Percentiles rank a stretch among this genome's conserved stretches.
phyloP scores from a whole-genome alignment of 2,329 filamentous ascomycete species.

The Zarea fungicola region DNA sequence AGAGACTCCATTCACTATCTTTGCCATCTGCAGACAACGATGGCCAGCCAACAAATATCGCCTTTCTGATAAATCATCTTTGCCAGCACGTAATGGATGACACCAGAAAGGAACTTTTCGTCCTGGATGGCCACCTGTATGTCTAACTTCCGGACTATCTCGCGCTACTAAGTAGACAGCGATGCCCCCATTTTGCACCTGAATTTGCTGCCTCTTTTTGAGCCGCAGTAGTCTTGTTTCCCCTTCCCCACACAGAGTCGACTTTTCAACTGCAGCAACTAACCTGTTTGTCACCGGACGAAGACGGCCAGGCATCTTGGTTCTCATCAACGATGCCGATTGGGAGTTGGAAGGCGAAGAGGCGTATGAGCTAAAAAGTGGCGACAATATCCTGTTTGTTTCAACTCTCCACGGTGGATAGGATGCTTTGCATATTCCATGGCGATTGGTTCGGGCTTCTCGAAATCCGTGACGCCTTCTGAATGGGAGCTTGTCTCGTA shows the following conservation, averaged over 20 bases:
- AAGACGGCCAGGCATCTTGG: constrained; percentile 93
- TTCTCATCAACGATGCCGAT: constrained; percentile 95
- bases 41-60: constrained; percentile 61
- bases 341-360: constrained; percentile 98
- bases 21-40: constrained; percentile 59
- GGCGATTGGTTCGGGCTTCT: not conserved
- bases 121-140: constrained; percentile 83
- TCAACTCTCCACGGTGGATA: constrained; percentile 93
- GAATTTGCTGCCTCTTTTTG: not conserved
- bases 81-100: constrained; percentile 82
- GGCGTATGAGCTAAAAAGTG: constrained; percentile 72
- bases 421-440: not conserved
- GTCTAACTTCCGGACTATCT: constrained; percentile 32
- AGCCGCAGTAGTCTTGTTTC: constrained; percentile 7
- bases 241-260: not conserved
- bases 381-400: constrained; percentile 91
- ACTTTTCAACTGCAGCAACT: not conserved
- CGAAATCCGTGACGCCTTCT: not conserved
- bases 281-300: constrained; percentile 9
- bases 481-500: not conserved
- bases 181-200: not conserved
- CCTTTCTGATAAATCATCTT: constrained; percentile 71
- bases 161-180: not conserved
- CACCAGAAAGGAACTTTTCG: constrained; percentile 78
- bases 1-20: constrained; percentile 65